These are phyloP conservation scores for Penicillium flavigenum DNA, from an alignment of 495 filamentous ascomycete species.

Conservation along the genomic window DNA sequence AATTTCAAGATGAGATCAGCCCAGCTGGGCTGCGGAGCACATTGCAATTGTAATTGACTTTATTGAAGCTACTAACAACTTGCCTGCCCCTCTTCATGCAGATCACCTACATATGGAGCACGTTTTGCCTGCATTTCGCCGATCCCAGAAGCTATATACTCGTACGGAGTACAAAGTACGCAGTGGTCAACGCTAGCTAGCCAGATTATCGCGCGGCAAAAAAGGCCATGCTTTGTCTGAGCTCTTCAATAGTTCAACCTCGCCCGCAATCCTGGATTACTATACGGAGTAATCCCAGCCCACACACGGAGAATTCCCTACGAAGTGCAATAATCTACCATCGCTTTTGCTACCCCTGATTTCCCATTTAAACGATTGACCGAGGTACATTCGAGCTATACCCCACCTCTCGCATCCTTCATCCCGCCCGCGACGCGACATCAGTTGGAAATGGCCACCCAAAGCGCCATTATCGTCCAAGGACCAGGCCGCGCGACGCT, in stretches of 20 bases:
- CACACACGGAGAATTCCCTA: not conserved
- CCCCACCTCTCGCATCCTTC: not conserved
- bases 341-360: not conserved
- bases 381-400: not conserved
- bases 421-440: not conserved
- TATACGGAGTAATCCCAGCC: not conserved
- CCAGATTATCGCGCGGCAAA: not conserved
- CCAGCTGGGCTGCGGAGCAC: not conserved
- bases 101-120: conserved; percentile 1
- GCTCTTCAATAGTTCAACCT: conserved; percentile 3
- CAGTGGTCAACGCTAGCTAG: not conserved
- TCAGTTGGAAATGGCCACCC: conserved; percentile 14
- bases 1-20: conserved; percentile 1
- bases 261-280: not conserved
- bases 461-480: conserved; percentile 20
- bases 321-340: not conserved
- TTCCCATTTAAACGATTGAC: conserved; percentile 9
- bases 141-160: not conserved
- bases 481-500: conserved; percentile 17
- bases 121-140: not conserved
- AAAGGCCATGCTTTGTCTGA: not conserved
- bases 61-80: not conserved
- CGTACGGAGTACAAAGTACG: not conserved
- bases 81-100: conserved; percentile 10
- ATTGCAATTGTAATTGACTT: not conserved